Percentiles rank a stretch among this genome's conserved stretches.
Evolutionary conservation across 176 grass and related monocot species (phyloP).

Genomic region (Oryza coarctata): DNA sequence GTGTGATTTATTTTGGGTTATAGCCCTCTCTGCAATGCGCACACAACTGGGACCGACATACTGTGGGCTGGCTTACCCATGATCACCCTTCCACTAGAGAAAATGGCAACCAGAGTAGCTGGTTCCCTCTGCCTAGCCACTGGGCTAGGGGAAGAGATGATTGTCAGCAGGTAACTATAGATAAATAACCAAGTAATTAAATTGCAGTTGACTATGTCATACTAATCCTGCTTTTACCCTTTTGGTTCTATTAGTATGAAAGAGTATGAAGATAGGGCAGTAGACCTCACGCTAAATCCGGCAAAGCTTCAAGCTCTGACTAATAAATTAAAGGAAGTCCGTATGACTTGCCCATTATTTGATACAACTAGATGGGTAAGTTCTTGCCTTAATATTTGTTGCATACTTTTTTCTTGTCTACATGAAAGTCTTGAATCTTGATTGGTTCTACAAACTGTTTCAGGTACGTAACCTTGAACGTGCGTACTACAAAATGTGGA

Average conservation of each 20-base stretch:
- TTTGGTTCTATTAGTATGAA: slow-evolving; percentile 54
- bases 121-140: slow-evolving; percentile 78
- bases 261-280: slow-evolving; percentile 83
- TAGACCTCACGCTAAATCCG: slow-evolving; percentile 61
- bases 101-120: slow-evolving; percentile 94
- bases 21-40: slow-evolving; percentile 88
- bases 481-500: slow-evolving; percentile 93
- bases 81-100: slow-evolving; percentile 83
- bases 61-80: slow-evolving; percentile 89
- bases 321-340: slow-evolving; percentile 65
- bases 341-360: slow-evolving; percentile 79
- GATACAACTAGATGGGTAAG: slow-evolving; percentile 80
- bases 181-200: background rate
- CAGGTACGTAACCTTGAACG: slow-evolving; percentile 82
- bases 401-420: background rate
- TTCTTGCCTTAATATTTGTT: background rate
- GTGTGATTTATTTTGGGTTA: slow-evolving; percentile 24
- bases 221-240: background rate
- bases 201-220: background rate
- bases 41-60: slow-evolving; percentile 88
- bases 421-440: background rate
- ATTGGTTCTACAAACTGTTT: background rate
- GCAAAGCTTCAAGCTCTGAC: slow-evolving; percentile 58
- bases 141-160: slow-evolving; percentile 78
- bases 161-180: slow-evolving; percentile 60